Conservation (phyloP, 2,329 filamentous ascomycete genomes). For the Fusarium staphyleae region DNA sequence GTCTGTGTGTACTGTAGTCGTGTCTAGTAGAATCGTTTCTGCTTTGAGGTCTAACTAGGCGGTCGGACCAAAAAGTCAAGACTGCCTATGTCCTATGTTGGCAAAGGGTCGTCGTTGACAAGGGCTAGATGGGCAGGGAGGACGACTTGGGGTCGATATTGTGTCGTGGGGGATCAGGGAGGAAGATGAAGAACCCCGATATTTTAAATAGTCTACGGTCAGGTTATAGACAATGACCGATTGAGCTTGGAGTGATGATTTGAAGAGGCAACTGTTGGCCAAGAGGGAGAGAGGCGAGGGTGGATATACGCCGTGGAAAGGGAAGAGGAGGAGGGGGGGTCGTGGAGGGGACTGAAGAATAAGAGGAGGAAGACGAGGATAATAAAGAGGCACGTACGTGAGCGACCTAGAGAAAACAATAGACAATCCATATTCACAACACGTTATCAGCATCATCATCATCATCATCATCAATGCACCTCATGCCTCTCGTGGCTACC, state of each 20-base stretch:
- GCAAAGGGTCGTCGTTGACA: conserved; percentile 11
- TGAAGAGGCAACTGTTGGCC: not conserved
- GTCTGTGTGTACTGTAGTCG: conserved; percentile 4
- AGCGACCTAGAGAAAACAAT: not conserved
- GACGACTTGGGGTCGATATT: conserved; percentile 13
- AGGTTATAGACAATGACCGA: not conserved
- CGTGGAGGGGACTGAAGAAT: not conserved
- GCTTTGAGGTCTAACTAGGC: not conserved
- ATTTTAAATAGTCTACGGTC: conserved; percentile 1
- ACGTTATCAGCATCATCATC: not conserved
- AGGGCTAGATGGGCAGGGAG: conserved; percentile 23
- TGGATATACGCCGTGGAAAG: not conserved
- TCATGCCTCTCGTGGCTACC: not conserved
- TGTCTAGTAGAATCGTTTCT: not conserved
- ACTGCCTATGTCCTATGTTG: conserved; percentile 18
- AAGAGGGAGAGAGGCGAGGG: not conserved
- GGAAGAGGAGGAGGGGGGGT: not conserved
- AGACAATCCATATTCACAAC: not conserved
- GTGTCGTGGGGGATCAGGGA: conserved; percentile 15
- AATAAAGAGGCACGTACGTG: not conserved
- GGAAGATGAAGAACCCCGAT: conserved; percentile 12
- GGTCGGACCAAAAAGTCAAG: conserved; percentile 7
- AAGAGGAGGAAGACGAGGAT: not conserved
- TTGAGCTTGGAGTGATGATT: not conserved
- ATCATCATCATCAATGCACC: no score